Evolutionary conservation across 495 filamentous ascomycete species (phyloP).

Genomic region (Aspergillus heteromorphus): DNA sequence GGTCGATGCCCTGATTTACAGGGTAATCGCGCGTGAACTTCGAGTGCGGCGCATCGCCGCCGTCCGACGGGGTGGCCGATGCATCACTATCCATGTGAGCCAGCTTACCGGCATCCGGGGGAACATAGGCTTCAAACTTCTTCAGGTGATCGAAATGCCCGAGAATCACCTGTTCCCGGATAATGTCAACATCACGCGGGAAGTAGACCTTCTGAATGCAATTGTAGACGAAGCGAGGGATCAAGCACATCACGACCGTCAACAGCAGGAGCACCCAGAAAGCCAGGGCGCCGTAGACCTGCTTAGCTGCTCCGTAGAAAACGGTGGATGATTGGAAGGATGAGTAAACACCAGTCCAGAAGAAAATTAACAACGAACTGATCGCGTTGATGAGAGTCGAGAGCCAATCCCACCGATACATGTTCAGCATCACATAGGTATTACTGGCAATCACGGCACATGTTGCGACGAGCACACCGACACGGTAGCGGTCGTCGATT

Average conservation of each 20-base stretch:
- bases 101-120: constrained; percentile 16
- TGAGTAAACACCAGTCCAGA: constrained; percentile 92
- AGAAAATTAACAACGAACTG: constrained; percentile 80
- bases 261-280: constrained; percentile 80
- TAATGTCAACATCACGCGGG: constrained; percentile 86
- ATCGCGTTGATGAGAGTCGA: constrained; percentile 69
- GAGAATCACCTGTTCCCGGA: constrained; percentile 77
- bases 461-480: constrained; percentile 73
- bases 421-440: constrained; percentile 86
- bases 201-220: constrained; percentile 82
- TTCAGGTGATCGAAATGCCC: constrained; percentile 70
- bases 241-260: constrained; percentile 66
- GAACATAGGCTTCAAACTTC: constrained; percentile 36
- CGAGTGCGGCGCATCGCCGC: constrained; percentile 55
- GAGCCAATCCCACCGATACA: constrained; percentile 95
- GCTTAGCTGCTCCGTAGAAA: constrained; percentile 71
- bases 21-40: constrained; percentile 50
- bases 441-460: constrained; percentile 77
- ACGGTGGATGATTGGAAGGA: constrained; percentile 53
- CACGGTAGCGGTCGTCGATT: constrained; percentile 65
- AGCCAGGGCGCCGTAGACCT: constrained; percentile 70
- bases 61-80: constrained; percentile 52
- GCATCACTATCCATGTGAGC: constrained; percentile 22
- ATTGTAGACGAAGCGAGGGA: constrained; percentile 80
- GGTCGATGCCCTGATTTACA: not conserved